Conservation (phyloP, 805 yeast genomes). For the Monosporozyma aerobia region DNA sequence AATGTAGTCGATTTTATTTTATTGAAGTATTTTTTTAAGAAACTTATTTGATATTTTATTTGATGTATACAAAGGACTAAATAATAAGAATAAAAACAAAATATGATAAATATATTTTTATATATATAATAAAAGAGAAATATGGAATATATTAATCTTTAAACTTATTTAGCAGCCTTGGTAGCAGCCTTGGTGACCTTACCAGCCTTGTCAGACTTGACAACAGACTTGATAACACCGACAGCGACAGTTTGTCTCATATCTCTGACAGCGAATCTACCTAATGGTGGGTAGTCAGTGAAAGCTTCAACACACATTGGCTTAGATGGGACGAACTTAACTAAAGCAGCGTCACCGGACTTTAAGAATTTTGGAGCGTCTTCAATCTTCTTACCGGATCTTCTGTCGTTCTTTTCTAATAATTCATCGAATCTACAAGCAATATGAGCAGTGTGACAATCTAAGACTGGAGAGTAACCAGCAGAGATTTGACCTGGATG, state of each 20-base stretch:
- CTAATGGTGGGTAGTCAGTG: constrained; percentile 92
- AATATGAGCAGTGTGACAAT: constrained; percentile 90
- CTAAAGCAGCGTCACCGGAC: constrained; percentile 95
- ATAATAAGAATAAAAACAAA: constrained; percentile 13
- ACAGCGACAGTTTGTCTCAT: constrained; percentile 99
- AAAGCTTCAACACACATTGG: constrained; percentile 93
- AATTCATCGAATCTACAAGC: constrained; percentile 81
- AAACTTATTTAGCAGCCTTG: constrained; percentile 27
- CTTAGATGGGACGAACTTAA: constrained; percentile 78
- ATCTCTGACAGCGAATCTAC: constrained; percentile 98
- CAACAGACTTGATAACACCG: constrained; percentile 96
- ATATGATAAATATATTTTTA: constrained; percentile 6
- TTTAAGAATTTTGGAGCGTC: constrained; percentile 87
- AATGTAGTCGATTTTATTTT: no score
- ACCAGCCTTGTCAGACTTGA: constrained; percentile 76
- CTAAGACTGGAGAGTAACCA: constrained; percentile 87
- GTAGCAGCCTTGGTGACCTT: constrained; percentile 94
- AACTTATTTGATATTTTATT: constrained; percentile 1
- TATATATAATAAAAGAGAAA: constrained; percentile 4
- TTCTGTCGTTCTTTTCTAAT: constrained; percentile 79
- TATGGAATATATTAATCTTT: background rate
- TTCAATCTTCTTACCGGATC: constrained; percentile 87
- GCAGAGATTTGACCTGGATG: constrained; percentile 88
- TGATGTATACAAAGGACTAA: constrained; percentile 6
- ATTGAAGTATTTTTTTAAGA: background rate